Conservation (phyloP, 2,329 filamentous ascomycete genomes). For the Pseudogymnoascus sp. region DNA sequence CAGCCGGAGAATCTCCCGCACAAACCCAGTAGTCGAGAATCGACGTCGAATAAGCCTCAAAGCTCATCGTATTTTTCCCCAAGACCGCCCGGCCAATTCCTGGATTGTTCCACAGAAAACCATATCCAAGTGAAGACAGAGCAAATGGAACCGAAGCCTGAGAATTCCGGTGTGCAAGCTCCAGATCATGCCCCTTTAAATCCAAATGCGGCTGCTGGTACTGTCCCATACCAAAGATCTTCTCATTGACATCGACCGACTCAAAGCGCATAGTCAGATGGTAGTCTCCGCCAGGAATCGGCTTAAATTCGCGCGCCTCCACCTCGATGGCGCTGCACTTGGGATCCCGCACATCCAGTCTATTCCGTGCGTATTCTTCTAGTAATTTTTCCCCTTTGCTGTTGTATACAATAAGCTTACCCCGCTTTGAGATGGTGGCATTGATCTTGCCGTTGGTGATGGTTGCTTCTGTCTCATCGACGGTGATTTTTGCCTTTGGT, state of each 20-base stretch:
- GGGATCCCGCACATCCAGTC: constrained; percentile 41
- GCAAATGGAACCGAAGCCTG: constrained; percentile 60
- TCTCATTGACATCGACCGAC: constrained; percentile 46
- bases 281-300: constrained; percentile 43
- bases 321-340: constrained; percentile 46
- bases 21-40: constrained; percentile 60
- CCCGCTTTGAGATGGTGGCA: constrained; percentile 38
- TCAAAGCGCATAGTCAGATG: constrained; percentile 55
- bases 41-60: constrained; percentile 53
- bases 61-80: constrained; percentile 54
- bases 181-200: constrained; percentile 55
- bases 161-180: constrained; percentile 60
- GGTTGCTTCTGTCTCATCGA: constrained; percentile 24
- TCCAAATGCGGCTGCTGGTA: constrained; percentile 60
- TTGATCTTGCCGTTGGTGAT: constrained; percentile 43
- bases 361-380: constrained; percentile 45
- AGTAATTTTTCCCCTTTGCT: constrained; percentile 34
- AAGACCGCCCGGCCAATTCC: constrained; percentile 54
- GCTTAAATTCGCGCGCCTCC: constrained; percentile 45
- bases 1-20: constrained; percentile 46
- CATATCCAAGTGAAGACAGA: constrained; percentile 54
- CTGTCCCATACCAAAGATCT: constrained; percentile 64
- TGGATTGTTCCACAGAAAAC: constrained; percentile 62
- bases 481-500: background rate
- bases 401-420: constrained; percentile 43